Evolutionary conservation across 257 asterid genomes (phyloP), one percentile per base, ranked within the genome.

Genomic region (Oldenlandia corymbosa): DNA sequence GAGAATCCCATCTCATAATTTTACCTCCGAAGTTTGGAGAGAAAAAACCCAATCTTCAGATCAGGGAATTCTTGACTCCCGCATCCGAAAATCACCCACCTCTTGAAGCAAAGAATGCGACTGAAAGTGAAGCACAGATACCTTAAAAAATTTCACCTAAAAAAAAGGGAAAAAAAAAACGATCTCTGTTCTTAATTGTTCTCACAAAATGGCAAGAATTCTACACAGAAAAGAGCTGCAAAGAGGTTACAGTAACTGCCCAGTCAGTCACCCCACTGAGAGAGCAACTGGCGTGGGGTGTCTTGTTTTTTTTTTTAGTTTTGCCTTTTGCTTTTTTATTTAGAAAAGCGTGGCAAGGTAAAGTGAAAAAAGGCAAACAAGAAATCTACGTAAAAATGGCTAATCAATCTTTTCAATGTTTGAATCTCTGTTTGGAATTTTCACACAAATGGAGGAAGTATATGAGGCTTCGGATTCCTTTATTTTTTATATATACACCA

Each of bases 161-260:
- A n/a, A n/a, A n/a, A n/a, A n/a, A n/a, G n/a, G 80, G 61, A 71
- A 68, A 71, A 65, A 68, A 66, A 45, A 64, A 64, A 65, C 84
- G 72, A 78, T n/a, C 28, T 47, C 64, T n/a, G n/a, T n/a, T n/a
- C n/a, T n/a, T n/a, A n/a, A n/a, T n/a, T n/a, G n/a, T n/a, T n/a
- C n/a, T n/a, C n/a, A n/a, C n/a, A n/a, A n/a, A 57, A 47, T 57
- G 58, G 46, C 54, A 67, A 64, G n/a, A n/a, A 26, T 53, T 43
- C 34, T 0, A 47, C 43, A n/a, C 21, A 67, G 6, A 54, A 67
- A 5, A 54, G 34, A 67, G 69, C 62, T 62, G 4, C 66, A 27
- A 27, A 45, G 62, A 18, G 54, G 24, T n/a, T 23, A 58, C 67
- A 21, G 58, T 58, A 59, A 42, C 26, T n/a, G n/a, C n/a, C n/a